Percentiles rank a stretch among this genome's conserved stretches.
These are phyloP conservation scores for Hymenoscyphus albidus DNA, from an alignment of 2,329 filamentous ascomycete genomes.

Conservation along the genomic window DNA sequence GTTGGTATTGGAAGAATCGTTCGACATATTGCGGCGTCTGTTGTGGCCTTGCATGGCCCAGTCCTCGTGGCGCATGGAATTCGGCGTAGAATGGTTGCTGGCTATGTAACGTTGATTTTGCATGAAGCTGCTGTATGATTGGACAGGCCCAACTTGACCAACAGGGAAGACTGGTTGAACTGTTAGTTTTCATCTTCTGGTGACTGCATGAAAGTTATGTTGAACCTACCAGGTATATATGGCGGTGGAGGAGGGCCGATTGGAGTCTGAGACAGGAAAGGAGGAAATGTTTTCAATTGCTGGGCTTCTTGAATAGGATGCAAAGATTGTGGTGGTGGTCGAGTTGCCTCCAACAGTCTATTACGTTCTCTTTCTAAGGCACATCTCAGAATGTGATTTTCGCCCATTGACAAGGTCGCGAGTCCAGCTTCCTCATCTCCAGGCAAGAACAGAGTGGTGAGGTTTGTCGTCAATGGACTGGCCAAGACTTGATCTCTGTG, in stretches of 20 bases:
- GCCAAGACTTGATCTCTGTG: constrained; percentile 9
- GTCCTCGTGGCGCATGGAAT: not conserved
- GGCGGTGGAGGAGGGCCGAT: not conserved
- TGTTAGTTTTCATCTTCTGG: not conserved
- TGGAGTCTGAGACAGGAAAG: not conserved
- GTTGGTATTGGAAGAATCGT: constrained; percentile 9
- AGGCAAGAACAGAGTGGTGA: constrained; percentile 12
- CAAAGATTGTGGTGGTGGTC: not conserved
- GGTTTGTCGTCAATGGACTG: not conserved
- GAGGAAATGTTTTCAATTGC: not conserved
- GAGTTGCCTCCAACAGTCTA: not conserved
- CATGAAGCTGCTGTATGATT: constrained; percentile 13
- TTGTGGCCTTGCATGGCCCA: constrained; percentile 2
- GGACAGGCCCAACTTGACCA: not conserved
- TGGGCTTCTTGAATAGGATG: constrained; percentile 10
- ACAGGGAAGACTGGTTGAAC: not conserved
- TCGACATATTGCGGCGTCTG: constrained; percentile 18
- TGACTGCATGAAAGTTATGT: too few relatives aligned
- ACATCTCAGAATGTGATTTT: constrained; percentile 3
- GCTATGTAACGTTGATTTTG: constrained; percentile 7
- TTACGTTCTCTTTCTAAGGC: constrained; percentile 6
- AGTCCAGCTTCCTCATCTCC: constrained; percentile 9
- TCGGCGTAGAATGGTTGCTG: not conserved
- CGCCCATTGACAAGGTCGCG: constrained; percentile 4
- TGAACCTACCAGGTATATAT: constrained; percentile 5